Percentiles rank a stretch among this genome's conserved stretches.
Conservation (phyloP, 306 rosid genomes). For the Fragaria iinumae region DNA sequence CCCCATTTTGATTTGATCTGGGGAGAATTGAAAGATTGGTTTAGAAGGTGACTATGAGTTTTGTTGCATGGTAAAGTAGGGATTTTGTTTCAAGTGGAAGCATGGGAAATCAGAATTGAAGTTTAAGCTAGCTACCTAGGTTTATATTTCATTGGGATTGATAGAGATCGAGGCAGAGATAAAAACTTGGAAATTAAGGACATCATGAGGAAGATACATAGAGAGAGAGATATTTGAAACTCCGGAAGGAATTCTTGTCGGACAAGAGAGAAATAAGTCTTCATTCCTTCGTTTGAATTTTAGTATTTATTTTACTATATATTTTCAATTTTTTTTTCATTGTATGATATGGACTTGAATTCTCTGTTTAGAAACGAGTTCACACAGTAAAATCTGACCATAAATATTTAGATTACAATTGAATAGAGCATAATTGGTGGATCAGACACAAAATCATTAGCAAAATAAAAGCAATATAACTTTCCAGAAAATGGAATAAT, state of each 20-base stretch:
- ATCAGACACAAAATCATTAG: background rate
- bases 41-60: slow-evolving; percentile 5
- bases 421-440: background rate
- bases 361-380: background rate
- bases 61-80: slow-evolving; percentile 26
- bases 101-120: slow-evolving; percentile 21
- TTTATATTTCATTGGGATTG: slow-evolving; percentile 10
- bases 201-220: slow-evolving; percentile 5
- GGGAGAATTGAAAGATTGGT: background rate
- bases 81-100: slow-evolving; percentile 17
- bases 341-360: background rate
- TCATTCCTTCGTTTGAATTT: slow-evolving; percentile 17
- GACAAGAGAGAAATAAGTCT: slow-evolving; percentile 28
- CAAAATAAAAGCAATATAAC: background rate
- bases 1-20: slow-evolving; percentile 40
- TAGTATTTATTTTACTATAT: background rate
- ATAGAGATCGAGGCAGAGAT: background rate
- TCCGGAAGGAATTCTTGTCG: slow-evolving; percentile 36
- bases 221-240: background rate
- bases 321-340: background rate
- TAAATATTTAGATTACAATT: background rate
- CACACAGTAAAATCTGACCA: background rate
- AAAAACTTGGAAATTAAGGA: slow-evolving; percentile 13
- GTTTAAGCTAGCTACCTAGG: background rate
- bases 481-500: background rate